Evolutionary conservation across 106 monocot species (phyloP), one percentile per base, ranked within the genome.

Genomic region (Acorus calamus): DNA sequence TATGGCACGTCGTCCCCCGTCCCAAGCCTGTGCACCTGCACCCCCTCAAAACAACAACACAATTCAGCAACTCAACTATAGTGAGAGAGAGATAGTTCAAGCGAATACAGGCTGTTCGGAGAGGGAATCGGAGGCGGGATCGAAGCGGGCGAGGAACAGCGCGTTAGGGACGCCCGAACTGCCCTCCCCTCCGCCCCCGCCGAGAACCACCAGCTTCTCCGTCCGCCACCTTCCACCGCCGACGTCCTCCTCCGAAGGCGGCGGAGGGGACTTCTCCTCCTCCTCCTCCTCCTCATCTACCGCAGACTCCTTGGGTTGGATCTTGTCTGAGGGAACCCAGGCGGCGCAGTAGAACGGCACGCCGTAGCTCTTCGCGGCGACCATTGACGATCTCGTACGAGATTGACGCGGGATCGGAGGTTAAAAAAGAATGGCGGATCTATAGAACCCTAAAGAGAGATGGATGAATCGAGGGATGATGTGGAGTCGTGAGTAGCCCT

Each of bases 151-250:
- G 49, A 94, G 61, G 5, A 89, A 70, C 45, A 94, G 44, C 4
- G 77, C 86, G 62, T 94, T 94, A 9, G 90, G 90, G 14, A 94
- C 77, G 53, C 94, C 94, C 48, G 82, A 90, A 13, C 71, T 74
- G 4, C 94, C 94, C 59, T 81, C 84, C 43, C 94, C 94, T 14
- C 94, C 94, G 42, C 94, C 94, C 41, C 94, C 94, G 0, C 89
- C 89, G 4, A 94, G 68, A 44, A 74, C 79, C 4, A 82, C 64
- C 50, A 90, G 11, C 13, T 82, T 62, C 45, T 67, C 59, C 8
- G 53, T n/a, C 8, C 58, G 42, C 28, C 28, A 28, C 0, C 28
- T 28, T 28, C 28, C 28, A 28, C 28, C 28, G 28, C 28, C 28
- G 28, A 28, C 28, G 14, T 71, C 53, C 10, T 9, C 62, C 8